These are phyloP conservation scores for Trichoderma virens DNA, from an alignment of 495 filamentous ascomycete species.

Conservation along the genomic window DNA sequence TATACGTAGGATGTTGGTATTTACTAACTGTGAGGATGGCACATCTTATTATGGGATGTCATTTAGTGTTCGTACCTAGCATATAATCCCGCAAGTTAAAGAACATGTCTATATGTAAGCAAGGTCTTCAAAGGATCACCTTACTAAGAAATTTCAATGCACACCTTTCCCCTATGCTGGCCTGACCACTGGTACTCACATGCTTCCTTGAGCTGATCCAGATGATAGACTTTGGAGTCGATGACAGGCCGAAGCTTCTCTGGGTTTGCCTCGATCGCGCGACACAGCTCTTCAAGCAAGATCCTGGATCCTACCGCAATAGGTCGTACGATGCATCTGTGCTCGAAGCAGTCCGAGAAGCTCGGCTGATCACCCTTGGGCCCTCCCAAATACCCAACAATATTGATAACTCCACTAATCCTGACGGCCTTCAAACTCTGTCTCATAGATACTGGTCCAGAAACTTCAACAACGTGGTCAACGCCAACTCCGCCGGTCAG, in stretches of 20 bases:
- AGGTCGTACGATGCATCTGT: conserved; percentile 43
- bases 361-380: conserved; percentile 30
- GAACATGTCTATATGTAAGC: too few species aligned
- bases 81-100: too few species aligned
- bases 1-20: too few species aligned
- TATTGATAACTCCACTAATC: conserved; percentile 47
- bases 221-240: conserved; percentile 16
- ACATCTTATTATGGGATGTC: too few species aligned
- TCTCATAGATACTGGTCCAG: conserved; percentile 42
- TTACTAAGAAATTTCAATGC: conserved; percentile 17
- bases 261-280: conserved; percentile 19
- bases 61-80: too few species aligned
- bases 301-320: conserved; percentile 45
- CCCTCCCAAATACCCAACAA: conserved; percentile 51
- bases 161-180: conserved; percentile 24
- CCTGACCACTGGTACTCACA: conserved; percentile 21
- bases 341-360: conserved; percentile 38
- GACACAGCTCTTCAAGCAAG: conserved; percentile 46
- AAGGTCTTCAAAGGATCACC: not conserved
- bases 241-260: conserved; percentile 20
- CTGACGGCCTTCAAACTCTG: conserved; percentile 49
- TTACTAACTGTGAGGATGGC: too few species aligned
- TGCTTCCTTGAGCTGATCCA: conserved; percentile 25
- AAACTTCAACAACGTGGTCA: conserved; percentile 52
- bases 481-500: conserved; percentile 48